Conservation (phyloP, 306 rosid species). For the Begonia loranthoides region DNA sequence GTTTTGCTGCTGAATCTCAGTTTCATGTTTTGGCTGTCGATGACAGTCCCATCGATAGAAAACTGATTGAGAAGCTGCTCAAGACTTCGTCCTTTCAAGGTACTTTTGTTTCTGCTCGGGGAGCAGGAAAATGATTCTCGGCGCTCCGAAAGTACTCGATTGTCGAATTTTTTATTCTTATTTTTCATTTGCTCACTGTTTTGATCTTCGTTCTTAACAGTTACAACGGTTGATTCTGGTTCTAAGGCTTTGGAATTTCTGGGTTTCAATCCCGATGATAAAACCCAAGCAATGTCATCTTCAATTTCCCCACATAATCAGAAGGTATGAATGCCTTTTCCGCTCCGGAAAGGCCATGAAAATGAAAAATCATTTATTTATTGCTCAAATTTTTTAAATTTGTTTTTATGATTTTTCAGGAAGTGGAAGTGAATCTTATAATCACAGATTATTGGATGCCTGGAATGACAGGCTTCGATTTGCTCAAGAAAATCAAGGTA, state of each 20-base stretch:
- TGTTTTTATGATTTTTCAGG: slow-evolving; percentile 28
- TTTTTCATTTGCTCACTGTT: slow-evolving; percentile 2
- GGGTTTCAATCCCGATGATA: slow-evolving; percentile 50
- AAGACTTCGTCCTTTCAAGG: slow-evolving; percentile 86
- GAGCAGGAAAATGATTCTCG: no score
- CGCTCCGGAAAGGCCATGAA: no score
- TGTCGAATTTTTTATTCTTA: not conserved
- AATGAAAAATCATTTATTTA: not conserved
- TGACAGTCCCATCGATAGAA: slow-evolving; percentile 76
- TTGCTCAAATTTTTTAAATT: slow-evolving; percentile 15
- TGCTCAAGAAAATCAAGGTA: slow-evolving; percentile 90
- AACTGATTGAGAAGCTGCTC: slow-evolving; percentile 72
- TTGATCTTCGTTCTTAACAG: slow-evolving; percentile 23
- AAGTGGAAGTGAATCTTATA: slow-evolving; percentile 76
- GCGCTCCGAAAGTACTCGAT: slow-evolving; percentile 1
- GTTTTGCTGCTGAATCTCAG: slow-evolving; percentile 62
- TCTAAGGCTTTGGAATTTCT: slow-evolving; percentile 87
- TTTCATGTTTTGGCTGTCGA: slow-evolving; percentile 92
- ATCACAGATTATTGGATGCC: slow-evolving; percentile 98
- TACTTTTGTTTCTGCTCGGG: slow-evolving; percentile 2
- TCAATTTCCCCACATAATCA: slow-evolving; percentile 32
- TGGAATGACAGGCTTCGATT: slow-evolving; percentile 96
- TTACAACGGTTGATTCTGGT: slow-evolving; percentile 95
- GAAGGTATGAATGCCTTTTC: slow-evolving; percentile 26
- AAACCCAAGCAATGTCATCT: slow-evolving; percentile 27